Evolutionary conservation across 2,329 filamentous ascomycete genomes (phyloP).

Genomic region (Cucurbitaria berberidis): DNA sequence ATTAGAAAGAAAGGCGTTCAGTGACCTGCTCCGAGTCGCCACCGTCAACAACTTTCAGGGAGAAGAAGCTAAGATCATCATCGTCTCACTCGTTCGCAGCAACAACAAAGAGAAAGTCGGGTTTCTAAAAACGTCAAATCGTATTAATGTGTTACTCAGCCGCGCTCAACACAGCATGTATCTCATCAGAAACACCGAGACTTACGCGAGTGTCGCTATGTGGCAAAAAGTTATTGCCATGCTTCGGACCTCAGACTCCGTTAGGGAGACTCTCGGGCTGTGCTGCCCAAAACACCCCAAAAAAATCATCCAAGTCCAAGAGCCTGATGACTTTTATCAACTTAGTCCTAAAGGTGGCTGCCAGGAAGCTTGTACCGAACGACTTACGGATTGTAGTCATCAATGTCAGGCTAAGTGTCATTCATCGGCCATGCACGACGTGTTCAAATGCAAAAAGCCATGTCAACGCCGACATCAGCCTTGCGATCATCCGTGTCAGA

Average conservation of each 20-base stretch:
- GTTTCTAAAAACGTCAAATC: conserved; percentile 70
- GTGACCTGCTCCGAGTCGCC: conserved; percentile 52
- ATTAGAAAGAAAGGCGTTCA: conserved; percentile 30
- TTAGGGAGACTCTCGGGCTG: conserved; percentile 29
- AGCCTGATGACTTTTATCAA: conserved; percentile 37
- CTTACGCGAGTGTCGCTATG: conserved; percentile 64
- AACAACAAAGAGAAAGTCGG: conserved; percentile 65
- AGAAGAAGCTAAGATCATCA: conserved; percentile 73
- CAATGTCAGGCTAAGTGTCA: conserved; percentile 38
- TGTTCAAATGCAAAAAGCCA: conserved; percentile 31
- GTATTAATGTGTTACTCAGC: conserved; percentile 72
- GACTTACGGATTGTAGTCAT: conserved; percentile 39
- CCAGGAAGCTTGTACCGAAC: conserved; percentile 22
- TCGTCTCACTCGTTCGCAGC: conserved; percentile 74
- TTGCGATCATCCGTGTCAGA: conserved; percentile 40
- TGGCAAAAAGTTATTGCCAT: conserved; percentile 66
- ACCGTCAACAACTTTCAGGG: conserved; percentile 81
- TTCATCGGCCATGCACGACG: conserved; percentile 37
- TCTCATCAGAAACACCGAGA: conserved; percentile 70
- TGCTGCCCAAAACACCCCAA: conserved; percentile 39
- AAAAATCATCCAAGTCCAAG: conserved; percentile 26
- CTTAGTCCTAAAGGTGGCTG: conserved; percentile 44
- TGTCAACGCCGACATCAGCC: conserved; percentile 30
- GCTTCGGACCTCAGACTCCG: conserved; percentile 44
- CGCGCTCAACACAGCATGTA: conserved; percentile 74